These are phyloP conservation scores for Murraya paniculata DNA, from an alignment of 345 rosid species.

Conservation along the genomic window DNA sequence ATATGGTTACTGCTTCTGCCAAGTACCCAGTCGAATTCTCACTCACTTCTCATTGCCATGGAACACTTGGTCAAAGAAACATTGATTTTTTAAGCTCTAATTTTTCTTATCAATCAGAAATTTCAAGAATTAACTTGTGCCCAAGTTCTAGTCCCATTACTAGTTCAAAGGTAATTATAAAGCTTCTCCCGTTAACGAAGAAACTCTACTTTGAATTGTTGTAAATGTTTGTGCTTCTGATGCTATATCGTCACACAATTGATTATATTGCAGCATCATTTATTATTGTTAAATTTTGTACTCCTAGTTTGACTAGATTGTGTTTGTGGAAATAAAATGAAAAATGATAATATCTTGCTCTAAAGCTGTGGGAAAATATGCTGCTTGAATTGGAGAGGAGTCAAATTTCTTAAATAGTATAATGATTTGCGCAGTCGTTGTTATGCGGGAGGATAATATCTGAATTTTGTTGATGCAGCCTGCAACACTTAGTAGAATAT, in stretches of 20 bases:
- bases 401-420: neutral
- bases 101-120: conserved; percentile 29
- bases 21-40: conserved; percentile 44
- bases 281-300: neutral
- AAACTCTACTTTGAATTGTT: neutral
- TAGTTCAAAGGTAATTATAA: conserved; percentile 42
- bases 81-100: conserved; percentile 29
- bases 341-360: neutral
- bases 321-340: neutral
- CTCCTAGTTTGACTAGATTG: neutral
- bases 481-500: conserved; percentile 32
- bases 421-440: neutral
- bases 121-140: conserved; percentile 32
- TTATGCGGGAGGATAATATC: conserved; percentile 6
- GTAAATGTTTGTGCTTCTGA: neutral
- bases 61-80: conserved; percentile 27
- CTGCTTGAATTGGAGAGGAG: neutral
- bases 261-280: neutral
- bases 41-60: conserved; percentile 24
- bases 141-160: conserved; percentile 23
- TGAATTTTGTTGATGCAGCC: conserved; percentile 37
- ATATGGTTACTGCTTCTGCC: conserved; percentile 53
- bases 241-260: neutral
- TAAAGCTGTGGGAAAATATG: neutral
- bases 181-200: neutral